A percentile compares a stretch with the other conserved stretches of the same genome.
phyloP scores from a whole-genome alignment of 352 stramenopile species.

The Phytophthora podocarpi region DNA sequence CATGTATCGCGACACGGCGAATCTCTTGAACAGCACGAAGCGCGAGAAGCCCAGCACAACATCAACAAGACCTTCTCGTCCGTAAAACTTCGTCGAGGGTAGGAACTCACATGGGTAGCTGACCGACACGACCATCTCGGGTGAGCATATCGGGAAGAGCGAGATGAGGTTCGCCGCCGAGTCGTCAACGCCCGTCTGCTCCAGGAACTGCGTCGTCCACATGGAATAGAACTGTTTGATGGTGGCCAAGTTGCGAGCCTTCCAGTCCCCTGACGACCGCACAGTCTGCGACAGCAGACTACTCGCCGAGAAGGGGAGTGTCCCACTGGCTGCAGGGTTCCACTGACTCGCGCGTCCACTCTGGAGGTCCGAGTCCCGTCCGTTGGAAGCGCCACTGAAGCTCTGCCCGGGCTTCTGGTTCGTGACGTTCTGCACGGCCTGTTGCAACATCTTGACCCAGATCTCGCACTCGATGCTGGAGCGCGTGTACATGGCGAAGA shows the following conservation, averaged over 20 bases:
- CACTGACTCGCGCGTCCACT: conserved; percentile 38
- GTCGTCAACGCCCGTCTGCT: conserved; percentile 59
- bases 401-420: conserved; percentile 58
- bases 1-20: conserved; percentile 73
- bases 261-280: conserved; percentile 83
- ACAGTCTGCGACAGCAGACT: conserved; percentile 67
- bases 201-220: conserved; percentile 77
- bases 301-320: conserved; percentile 34
- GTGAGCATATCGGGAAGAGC: conserved; percentile 83
- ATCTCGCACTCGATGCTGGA: conserved; percentile 82
- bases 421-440: conserved; percentile 64
- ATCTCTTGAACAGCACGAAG: conserved; percentile 77
- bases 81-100: conserved; percentile 77
- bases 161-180: conserved; percentile 68
- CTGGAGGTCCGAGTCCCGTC: conserved; percentile 63
- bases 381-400: conserved; percentile 52
- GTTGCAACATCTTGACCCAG: conserved; percentile 86
- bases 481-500: conserved; percentile 86
- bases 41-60: conserved; percentile 75
- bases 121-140: conserved; percentile 76
- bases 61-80: conserved; percentile 81
- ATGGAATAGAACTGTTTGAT: conserved; percentile 87
- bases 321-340: conserved; percentile 27
- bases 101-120: conserved; percentile 85
- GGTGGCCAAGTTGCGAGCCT: conserved; percentile 79